phyloP scores from a whole-genome alignment of 139 green algal species.

The Asterochloris erici region DNA sequence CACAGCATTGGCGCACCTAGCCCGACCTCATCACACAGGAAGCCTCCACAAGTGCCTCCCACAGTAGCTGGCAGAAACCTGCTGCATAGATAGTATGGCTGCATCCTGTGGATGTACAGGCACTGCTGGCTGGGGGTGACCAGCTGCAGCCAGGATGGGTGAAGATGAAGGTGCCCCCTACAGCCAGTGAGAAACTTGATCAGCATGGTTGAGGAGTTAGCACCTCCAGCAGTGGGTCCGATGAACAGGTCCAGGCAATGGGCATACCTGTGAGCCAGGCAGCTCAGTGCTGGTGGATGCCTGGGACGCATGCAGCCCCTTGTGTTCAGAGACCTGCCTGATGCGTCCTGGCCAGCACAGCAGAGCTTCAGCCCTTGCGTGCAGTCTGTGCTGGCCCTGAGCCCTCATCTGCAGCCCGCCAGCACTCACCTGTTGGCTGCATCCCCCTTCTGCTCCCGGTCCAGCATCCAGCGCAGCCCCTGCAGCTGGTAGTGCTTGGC shows the following conservation, averaged over 20 bases:
- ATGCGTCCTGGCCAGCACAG: not conserved
- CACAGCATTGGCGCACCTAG: not conserved
- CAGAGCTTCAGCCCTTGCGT: not conserved
- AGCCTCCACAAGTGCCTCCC: slow-evolving; percentile 50
- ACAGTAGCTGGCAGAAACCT: slow-evolving; percentile 23
- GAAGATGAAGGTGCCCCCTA: slow-evolving; percentile 39
- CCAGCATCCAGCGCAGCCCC: slow-evolving; percentile 61
- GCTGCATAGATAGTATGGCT: slow-evolving; percentile 13
- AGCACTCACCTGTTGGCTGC: slow-evolving; percentile 29
- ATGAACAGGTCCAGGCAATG: too few relatives aligned
- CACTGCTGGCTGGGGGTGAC: slow-evolving; percentile 25
- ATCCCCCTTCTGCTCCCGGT: slow-evolving; percentile 45
- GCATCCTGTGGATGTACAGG: slow-evolving; percentile 26
- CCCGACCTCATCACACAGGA: slow-evolving; percentile 46
- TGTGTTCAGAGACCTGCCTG: not conserved
- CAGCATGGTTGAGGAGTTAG: not conserved
- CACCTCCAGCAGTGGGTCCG: not conserved
- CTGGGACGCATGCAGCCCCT: not conserved
- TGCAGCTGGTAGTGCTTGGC: slow-evolving; percentile 59
- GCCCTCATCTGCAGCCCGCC: not conserved
- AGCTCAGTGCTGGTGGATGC: not conserved
- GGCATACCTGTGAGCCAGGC: not conserved
- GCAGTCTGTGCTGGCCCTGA: not conserved
- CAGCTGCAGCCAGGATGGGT: slow-evolving; percentile 60
- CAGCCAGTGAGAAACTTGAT: not conserved